These are phyloP conservation scores for Quercus wislizeni DNA, from an alignment of 306 rosid genomes.

Conservation along the genomic window DNA sequence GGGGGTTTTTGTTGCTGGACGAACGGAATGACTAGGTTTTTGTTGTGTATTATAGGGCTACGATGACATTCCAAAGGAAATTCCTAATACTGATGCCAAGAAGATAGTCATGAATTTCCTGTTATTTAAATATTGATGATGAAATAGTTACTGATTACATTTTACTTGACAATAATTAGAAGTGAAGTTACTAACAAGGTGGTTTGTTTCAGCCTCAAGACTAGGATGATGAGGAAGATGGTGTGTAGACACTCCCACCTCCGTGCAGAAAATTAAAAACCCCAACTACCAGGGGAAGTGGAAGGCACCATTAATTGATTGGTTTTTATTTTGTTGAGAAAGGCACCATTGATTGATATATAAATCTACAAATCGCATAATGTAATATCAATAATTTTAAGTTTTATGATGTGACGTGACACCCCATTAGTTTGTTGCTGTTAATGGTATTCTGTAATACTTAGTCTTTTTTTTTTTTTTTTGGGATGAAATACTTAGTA, in stretches of 20 bases:
- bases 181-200: background rate
- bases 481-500: background rate
- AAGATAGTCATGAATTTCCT: conserved; percentile 46
- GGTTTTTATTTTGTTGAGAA: background rate
- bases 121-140: background rate
- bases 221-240: conserved; percentile 99
- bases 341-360: too few relatives aligned
- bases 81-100: conserved; percentile 80
- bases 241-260: conserved; percentile 87
- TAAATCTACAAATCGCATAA: background rate
- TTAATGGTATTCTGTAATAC: background rate
- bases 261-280: conserved; percentile 86
- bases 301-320: conserved; percentile 90
- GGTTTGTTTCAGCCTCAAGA: conserved; percentile 75
- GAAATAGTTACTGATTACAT: conserved; percentile 4
- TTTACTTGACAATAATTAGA: too few relatives aligned
- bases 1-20: too few relatives aligned
- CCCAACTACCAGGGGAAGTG: conserved; percentile 91
- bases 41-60: conserved; percentile 58
- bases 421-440: background rate
- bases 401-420: too few relatives aligned
- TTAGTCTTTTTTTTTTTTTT: too few relatives aligned
- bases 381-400: too few relatives aligned
- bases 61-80: conserved; percentile 84
- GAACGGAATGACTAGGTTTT: background rate